Conservation (phyloP, 164 flowering plant species). For the Magnolia sinica region DNA sequence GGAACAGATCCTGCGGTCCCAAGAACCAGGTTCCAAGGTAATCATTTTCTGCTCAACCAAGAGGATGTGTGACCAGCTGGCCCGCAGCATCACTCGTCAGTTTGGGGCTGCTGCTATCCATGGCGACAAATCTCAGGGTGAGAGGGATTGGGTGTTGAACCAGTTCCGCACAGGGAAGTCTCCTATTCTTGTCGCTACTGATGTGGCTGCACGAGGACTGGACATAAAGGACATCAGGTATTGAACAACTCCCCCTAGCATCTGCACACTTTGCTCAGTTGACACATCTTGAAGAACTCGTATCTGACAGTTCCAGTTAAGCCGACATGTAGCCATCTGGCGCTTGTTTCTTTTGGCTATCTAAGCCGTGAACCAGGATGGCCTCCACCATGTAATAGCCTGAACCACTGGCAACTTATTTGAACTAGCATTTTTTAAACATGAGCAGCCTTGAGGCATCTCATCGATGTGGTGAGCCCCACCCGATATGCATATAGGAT, state of each 20-base stretch:
- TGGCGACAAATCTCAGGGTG: constrained; percentile 89
- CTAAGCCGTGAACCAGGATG: background rate
- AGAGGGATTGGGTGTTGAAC: constrained; percentile 73
- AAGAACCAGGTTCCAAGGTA: constrained; percentile 81
- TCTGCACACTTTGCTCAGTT: background rate
- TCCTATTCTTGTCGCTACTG: constrained; percentile 89
- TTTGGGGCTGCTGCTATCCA: constrained; percentile 93
- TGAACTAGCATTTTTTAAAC: too few species aligned
- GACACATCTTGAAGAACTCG: background rate
- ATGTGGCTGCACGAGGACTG: constrained; percentile 92
- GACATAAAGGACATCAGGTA: constrained; percentile 92
- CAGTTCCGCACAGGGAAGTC: constrained; percentile 74
- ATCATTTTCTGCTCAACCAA: constrained; percentile 87
- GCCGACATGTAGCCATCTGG: background rate
- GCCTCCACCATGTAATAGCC: too few species aligned
- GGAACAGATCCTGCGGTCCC: constrained; percentile 80
- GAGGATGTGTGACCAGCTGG: constrained; percentile 85
- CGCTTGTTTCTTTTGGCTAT: background rate
- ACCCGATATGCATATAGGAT: background rate
- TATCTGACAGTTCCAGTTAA: too few species aligned
- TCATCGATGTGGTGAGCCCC: background rate
- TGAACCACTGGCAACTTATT: too few species aligned
- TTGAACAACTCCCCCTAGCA: background rate
- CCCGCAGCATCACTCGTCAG: constrained; percentile 54
- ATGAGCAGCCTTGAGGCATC: background rate